Conservation (phyloP, 1,284 basidiomycete species). For the Ganoderma meredithae region DNA sequence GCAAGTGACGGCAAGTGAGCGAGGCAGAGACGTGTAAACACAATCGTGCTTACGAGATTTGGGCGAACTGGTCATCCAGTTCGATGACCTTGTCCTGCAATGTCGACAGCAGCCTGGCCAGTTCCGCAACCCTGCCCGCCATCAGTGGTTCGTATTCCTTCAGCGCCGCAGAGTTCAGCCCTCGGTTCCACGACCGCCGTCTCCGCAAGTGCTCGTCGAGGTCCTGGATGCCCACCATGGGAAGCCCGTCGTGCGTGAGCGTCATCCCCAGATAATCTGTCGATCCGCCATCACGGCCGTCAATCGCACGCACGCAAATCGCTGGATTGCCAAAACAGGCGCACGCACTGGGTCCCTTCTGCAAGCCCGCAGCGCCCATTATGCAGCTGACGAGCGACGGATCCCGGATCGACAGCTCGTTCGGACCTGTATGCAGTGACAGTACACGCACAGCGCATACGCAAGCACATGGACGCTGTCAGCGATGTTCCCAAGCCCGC, state of each 20-base stretch:
- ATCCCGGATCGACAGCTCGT: constrained; percentile 23
- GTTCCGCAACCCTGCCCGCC: constrained; percentile 12
- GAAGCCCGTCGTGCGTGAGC: constrained; percentile 18
- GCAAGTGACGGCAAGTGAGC: not conserved
- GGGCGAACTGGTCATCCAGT: constrained; percentile 13
- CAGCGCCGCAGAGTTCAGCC: constrained; percentile 15
- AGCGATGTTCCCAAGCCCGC: not conserved
- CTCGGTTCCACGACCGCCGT: constrained; percentile 17
- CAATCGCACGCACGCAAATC: not conserved
- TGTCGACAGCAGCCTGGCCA: constrained; percentile 2
- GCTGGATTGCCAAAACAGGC: not conserved
- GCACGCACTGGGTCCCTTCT: constrained; percentile 16
- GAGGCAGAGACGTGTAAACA: not conserved
- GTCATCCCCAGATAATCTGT: constrained; percentile 8
- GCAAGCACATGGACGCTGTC: not conserved
- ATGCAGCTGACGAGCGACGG: constrained; percentile 4
- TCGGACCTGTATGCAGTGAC: constrained; percentile 12
- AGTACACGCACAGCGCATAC: not conserved
- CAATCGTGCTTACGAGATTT: constrained; percentile 18
- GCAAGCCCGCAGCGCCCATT: constrained; percentile 16
- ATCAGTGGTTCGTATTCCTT: constrained; percentile 16
- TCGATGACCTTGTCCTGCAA: constrained; percentile 6
- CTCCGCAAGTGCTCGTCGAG: constrained; percentile 13
- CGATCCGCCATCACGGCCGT: not conserved
- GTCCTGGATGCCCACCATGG: constrained; percentile 20